Base-by-base conservation (phyloP, 805 yeast species). In the Candida morakotiae region DNA sequence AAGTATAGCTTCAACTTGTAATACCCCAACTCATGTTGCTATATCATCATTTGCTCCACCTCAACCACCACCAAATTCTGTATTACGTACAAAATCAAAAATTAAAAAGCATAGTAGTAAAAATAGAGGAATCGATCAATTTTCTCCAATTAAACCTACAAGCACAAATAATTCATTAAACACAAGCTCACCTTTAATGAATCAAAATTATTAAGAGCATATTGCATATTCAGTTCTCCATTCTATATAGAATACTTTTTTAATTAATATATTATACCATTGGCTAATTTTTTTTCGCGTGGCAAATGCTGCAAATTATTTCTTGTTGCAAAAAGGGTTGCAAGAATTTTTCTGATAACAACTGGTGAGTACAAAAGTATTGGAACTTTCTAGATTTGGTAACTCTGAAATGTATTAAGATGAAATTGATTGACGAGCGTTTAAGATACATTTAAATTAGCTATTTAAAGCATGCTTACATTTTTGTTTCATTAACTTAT, bases 21-120 rank as follows among this genome's bases (percentile, higher is more conserved):
- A 43, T 9, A 55, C 62, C 3, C 62, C 62, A 11, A 44, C 55
- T 10, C 52, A 53, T 35, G 45, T 51, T n/a, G 38, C 40, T 22
- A 32, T 38, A 9, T 14, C 28, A 11, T 35, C 37, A 19, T 39
- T 39, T 35, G 40, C 29, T n/a, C 39, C 37, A 10, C 37, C 43
- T 9, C 31, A 28, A 11, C 39, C 43, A 14, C 39, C 39, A 13
- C 39, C 39, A 15, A 29, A 35, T 9, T 36, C 39, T n/a, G 34
- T 19, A 10, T 22, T 33, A 14, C 9, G 28, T 22, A 37, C 44
- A 18, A 40, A 37, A 22, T 29, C 35, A 28, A 34, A 21, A 35
- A 37, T 37, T 7, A 37, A 27, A 27, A 40, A 40, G 21, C 20
- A 34, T 21, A 7, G 17, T 15, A 13, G 9, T 15, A 31, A 23